Percentiles rank a stretch among this genome's conserved stretches.
phyloP scores from a whole-genome alignment of 179 eudicot species.

The Silene coronaria region DNA sequence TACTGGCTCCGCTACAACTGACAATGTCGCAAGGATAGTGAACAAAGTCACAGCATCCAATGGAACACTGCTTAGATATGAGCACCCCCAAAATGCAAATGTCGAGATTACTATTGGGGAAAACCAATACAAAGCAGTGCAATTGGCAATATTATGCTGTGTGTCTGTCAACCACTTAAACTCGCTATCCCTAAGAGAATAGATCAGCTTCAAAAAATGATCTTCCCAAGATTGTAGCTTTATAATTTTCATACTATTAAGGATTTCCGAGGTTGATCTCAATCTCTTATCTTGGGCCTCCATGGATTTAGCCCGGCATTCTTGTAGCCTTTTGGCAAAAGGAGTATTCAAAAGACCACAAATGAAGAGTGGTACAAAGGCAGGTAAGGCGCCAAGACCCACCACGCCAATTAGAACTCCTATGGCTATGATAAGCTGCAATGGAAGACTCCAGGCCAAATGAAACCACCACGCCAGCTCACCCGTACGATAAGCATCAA shows the following conservation, averaged over 20 bases:
- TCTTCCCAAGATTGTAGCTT: conserved; percentile 75
- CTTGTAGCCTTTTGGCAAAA: conserved; percentile 46
- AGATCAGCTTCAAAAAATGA: conserved; percentile 41
- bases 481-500: conserved; percentile 76
- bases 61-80: conserved; percentile 39
- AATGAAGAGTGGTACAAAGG: conserved; percentile 49
- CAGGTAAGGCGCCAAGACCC: conserved; percentile 56
- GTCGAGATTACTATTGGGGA: conserved; percentile 64
- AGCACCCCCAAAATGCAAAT: conserved; percentile 51
- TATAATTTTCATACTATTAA: conserved; percentile 61
- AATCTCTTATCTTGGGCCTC: conserved; percentile 52
- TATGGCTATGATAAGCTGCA: conserved; percentile 46
- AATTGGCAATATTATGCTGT: conserved; percentile 34
- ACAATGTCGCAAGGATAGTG: conserved; percentile 51
- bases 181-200: conserved; percentile 43
- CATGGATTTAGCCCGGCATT: conserved; percentile 51
- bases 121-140: conserved; percentile 59
- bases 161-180: conserved; percentile 46
- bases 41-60: conserved; percentile 59
- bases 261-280: conserved; percentile 53
- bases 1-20: conserved; percentile 54
- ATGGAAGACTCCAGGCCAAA: conserved; percentile 32
- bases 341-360: conserved; percentile 40
- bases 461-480: conserved; percentile 66
- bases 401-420: conserved; percentile 43